Base-by-base conservation (phyloP, 2,329 filamentous ascomycete species). In the Epichloe glyceriae region DNA sequence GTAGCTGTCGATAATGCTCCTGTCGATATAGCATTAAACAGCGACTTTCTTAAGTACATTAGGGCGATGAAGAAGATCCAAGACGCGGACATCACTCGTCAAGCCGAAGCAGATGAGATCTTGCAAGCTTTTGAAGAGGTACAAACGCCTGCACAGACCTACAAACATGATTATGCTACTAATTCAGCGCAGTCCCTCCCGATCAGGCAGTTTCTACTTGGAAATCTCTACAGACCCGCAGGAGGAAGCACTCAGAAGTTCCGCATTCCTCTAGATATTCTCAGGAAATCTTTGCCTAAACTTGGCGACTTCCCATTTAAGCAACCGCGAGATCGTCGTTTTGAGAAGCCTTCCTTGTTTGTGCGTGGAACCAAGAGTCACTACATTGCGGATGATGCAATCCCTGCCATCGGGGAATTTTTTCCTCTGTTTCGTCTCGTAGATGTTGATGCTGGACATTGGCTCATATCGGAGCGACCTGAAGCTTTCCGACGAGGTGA, bases 1-100 rank as follows among this genome's bases (percentile, higher is more conserved):
- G 77, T 96, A 30, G 77, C 88, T 2, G 89, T 97, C 12, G 91
- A 97, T 70, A 97, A 97, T 63, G 88, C 90, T 4, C 91, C 91
- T 2, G 76, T 95, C 8, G 88, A 94, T 63, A 86, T 85, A 14
- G 76, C 79, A 0, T 74, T 97, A 3, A 77, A 79, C 55, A 80
- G 77, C 55, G 80, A 85, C 61, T 97, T 97, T 63, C 79, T 74
- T 3, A 80, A 79, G 54, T 97, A 96, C 67, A 75, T 95, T 20
- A 79, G 80, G 49, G 91, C 82, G 52, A 95, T 98, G 90, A 81
- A 81, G 60, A 77, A 80, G 55, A 84, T 98, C 50, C 86, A 95
- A 53, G 74, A 77, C 1, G 79, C 80, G 0, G 70, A 74, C 10
- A 74, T 89, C 17, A 82, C 75, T 14, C 83, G 78, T 56, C 84